Evolutionary conservation across 805 yeast species (phyloP).

Genomic region (Hanseniaspora thailandica): DNA sequence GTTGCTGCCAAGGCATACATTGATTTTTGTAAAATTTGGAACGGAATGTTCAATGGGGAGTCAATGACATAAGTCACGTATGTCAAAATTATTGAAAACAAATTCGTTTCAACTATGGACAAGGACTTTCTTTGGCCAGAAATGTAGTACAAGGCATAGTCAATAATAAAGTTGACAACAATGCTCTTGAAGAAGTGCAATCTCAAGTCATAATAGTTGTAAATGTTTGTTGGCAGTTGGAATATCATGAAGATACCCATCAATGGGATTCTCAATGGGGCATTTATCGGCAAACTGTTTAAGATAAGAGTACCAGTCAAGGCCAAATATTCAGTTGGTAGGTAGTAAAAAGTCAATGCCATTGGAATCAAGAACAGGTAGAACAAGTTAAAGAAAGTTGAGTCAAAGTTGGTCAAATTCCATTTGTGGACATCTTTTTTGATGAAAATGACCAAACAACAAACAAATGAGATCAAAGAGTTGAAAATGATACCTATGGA

Average conservation of each 20-base stretch:
- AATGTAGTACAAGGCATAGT: conserved; percentile 22
- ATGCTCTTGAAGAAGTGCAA: conserved; percentile 20
- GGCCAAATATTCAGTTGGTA: conserved; percentile 6
- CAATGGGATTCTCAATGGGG: conserved; percentile 20
- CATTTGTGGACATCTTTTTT: neutral
- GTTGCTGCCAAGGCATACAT: conserved; percentile 24
- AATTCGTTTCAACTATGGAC: conserved; percentile 30
- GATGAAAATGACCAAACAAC: conserved; percentile 5
- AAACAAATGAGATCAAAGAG: conserved; percentile 9
- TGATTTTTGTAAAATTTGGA: conserved; percentile 28
- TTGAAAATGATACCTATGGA: conserved; percentile 7
- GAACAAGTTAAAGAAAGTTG: conserved; percentile 9
- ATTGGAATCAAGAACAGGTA: conserved; percentile 13
- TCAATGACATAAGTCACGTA: conserved; percentile 28
- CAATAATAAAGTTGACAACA: conserved; percentile 22
- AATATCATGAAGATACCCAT: conserved; percentile 22
- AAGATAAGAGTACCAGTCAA: conserved; percentile 12
- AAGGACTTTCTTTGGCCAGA: conserved; percentile 30
- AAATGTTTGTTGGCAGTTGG: conserved; percentile 15
- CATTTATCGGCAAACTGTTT: conserved; percentile 16
- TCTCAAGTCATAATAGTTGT: conserved; percentile 18
- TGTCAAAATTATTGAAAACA: conserved; percentile 31
- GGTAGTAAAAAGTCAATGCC: conserved; percentile 6
- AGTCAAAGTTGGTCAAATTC: conserved; percentile 10
- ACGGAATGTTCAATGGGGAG: conserved; percentile 18